Conservation (phyloP, 2,329 filamentous ascomycete genomes). For the Emericellopsis atlantica region DNA sequence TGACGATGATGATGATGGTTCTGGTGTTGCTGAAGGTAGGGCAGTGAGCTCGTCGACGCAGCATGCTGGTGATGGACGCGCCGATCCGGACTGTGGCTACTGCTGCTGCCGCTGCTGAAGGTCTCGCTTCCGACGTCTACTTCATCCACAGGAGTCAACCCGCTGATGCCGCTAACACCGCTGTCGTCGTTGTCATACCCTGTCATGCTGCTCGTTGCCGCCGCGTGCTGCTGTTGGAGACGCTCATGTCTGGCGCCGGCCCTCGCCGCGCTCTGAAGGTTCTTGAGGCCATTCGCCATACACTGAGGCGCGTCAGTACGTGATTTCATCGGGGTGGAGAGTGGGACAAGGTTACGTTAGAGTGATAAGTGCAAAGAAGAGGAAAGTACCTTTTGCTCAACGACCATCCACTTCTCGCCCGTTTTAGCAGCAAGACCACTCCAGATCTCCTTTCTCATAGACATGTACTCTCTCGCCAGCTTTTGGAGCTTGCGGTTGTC, state of each 20-base stretch:
- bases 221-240: slow-evolving; percentile 4
- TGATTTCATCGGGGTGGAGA: background rate
- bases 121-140: slow-evolving; percentile 44
- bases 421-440: slow-evolving; percentile 55
- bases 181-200: slow-evolving; percentile 59
- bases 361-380: too few relatives aligned
- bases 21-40: slow-evolving; percentile 10
- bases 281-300: slow-evolving; percentile 75
- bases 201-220: slow-evolving; percentile 13
- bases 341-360: background rate
- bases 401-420: slow-evolving; percentile 73
- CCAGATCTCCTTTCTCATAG: slow-evolving; percentile 73
- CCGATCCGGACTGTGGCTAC: slow-evolving; percentile 8
- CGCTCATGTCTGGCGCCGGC: slow-evolving; percentile 3
- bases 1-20: slow-evolving; percentile 12
- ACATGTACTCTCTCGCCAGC: slow-evolving; percentile 68
- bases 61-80: slow-evolving; percentile 17
- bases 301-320: slow-evolving; percentile 37
- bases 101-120: slow-evolving; percentile 34
- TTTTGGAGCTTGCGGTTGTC: slow-evolving; percentile 62
- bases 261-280: slow-evolving; percentile 46
- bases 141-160: slow-evolving; percentile 46
- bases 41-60: slow-evolving; percentile 21
- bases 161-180: slow-evolving; percentile 48
- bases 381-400: slow-evolving; percentile 45